phyloP scores from a whole-genome alignment of 495 filamentous ascomycete genomes.

The Immersiella caudata region DNA sequence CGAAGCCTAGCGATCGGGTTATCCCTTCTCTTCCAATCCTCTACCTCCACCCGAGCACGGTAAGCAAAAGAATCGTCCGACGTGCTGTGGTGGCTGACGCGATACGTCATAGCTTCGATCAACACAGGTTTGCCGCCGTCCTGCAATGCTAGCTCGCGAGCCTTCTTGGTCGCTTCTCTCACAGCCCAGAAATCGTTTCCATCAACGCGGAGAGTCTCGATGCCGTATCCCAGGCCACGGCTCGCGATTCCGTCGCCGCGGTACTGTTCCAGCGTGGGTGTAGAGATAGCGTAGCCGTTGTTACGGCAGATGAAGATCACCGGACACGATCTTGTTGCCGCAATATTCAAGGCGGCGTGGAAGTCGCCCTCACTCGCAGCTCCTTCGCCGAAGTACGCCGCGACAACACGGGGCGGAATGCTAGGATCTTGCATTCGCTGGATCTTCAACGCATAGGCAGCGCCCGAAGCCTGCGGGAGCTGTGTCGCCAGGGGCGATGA shows the following conservation, averaged over 20 bases:
- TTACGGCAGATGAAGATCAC: constrained; percentile 96
- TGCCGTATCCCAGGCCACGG: constrained; percentile 92
- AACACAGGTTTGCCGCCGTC: constrained; percentile 80
- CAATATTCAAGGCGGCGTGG: constrained; percentile 95
- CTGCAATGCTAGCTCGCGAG: constrained; percentile 73
- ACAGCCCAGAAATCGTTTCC: constrained; percentile 98
- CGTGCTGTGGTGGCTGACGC: constrained; percentile 95
- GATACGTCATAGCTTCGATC: constrained; percentile 97
- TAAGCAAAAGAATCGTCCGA: constrained; percentile 98
- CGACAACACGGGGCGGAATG: constrained; percentile 67
- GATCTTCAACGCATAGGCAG: constrained; percentile 92
- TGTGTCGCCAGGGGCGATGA: constrained; percentile 93
- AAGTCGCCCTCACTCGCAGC: constrained; percentile 97
- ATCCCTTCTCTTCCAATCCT: constrained; percentile 96
- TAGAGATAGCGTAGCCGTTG: constrained; percentile 96
- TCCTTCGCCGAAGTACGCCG: constrained; percentile 97
- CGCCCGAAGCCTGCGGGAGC: constrained; percentile 90
- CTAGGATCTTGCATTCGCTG: constrained; percentile 73
- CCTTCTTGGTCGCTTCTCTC: constrained; percentile 77
- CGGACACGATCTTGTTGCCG: constrained; percentile 88
- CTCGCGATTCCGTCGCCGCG: constrained; percentile 96
- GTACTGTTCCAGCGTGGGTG: constrained; percentile 94
- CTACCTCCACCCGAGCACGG: constrained; percentile 88
- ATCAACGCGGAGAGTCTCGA: constrained; percentile 94
- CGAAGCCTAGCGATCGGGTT: constrained; percentile 90